phyloP scores from a whole-genome alignment of 202 grass and related monocot genomes.

The Miscanthus sacchariflorus region DNA sequence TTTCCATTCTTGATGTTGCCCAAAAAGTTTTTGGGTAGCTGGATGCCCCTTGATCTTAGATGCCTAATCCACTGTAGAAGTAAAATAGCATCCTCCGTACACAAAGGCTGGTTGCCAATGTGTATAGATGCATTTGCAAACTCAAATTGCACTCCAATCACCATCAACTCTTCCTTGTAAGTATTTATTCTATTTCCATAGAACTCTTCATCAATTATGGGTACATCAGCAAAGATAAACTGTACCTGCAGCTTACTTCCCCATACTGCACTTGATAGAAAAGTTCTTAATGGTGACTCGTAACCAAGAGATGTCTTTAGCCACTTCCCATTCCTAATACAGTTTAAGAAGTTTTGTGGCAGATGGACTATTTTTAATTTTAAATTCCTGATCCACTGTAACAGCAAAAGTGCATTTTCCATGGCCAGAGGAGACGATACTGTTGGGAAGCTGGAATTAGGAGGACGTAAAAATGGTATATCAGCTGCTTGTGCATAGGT shows the following conservation, averaged over 20 bases:
- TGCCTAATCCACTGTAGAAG: constrained; percentile 56
- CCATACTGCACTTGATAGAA: constrained; percentile 40
- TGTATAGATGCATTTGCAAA: constrained; percentile 24
- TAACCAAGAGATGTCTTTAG: constrained; percentile 51
- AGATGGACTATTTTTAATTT: neutral
- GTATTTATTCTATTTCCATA: constrained; percentile 31
- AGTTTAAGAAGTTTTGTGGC: constrained; percentile 53
- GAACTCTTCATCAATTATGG: constrained; percentile 47
- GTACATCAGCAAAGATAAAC: constrained; percentile 40
- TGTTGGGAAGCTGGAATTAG: constrained; percentile 46
- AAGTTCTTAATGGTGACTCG: constrained; percentile 30
- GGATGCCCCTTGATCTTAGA: constrained; percentile 6
- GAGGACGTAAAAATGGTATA: constrained; percentile 62
- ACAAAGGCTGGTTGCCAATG: constrained; percentile 30
- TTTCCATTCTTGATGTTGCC: constrained; percentile 44
- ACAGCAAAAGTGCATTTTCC: constrained; percentile 66
- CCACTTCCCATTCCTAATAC: constrained; percentile 48
- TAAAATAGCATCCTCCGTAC: constrained; percentile 42
- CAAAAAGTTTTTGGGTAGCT: constrained; percentile 31
- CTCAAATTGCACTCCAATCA: constrained; percentile 49
- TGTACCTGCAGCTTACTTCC: constrained; percentile 28
- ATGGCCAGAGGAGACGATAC: constrained; percentile 52
- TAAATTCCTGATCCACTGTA: constrained; percentile 65
- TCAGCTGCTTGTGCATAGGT: constrained; percentile 35
- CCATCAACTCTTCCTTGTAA: constrained; percentile 45